phyloP scores from a whole-genome alignment of 2,329 filamentous ascomycete species.

The Apiospora saccharicola region DNA sequence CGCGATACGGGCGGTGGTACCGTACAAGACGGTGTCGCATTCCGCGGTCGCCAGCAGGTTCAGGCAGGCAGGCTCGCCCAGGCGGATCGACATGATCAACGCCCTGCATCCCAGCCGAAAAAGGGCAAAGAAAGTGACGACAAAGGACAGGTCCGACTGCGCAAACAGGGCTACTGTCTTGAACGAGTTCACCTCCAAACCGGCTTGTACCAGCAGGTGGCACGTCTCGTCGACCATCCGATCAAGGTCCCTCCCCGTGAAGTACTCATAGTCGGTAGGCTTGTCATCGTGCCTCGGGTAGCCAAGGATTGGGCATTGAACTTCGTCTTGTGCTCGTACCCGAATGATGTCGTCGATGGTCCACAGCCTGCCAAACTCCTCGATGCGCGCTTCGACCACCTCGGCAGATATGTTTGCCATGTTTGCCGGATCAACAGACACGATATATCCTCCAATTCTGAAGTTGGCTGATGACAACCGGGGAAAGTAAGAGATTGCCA shows the following conservation, averaged over 20 bases:
- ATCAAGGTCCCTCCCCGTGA: constrained; percentile 49
- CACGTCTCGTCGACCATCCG: constrained; percentile 49
- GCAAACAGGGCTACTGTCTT: constrained; percentile 49
- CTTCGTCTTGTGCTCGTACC: constrained; percentile 44
- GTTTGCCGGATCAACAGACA: neutral
- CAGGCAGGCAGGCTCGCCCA: constrained; percentile 49
- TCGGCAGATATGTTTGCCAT: constrained; percentile 41
- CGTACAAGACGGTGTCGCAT: constrained; percentile 46
- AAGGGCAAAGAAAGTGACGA: constrained; percentile 52
- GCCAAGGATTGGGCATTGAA: constrained; percentile 51
- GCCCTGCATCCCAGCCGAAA: constrained; percentile 52
- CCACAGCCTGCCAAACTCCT: constrained; percentile 47
- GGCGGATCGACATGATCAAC: constrained; percentile 51
- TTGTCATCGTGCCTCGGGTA: constrained; percentile 45
- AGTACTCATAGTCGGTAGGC: constrained; percentile 47
- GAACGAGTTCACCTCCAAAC: constrained; percentile 35
- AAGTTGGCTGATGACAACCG: too few relatives aligned
- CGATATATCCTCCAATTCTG: neutral
- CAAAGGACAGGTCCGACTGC: constrained; percentile 49
- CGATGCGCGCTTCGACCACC: constrained; percentile 38
- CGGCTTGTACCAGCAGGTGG: constrained; percentile 40
- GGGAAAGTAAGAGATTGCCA: too few relatives aligned
- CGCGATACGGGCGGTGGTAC: constrained; percentile 43
- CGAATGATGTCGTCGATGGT: constrained; percentile 52
- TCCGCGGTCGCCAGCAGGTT: constrained; percentile 47